Conservation (phyloP, 2,329 filamentous ascomycete species). For the Neopestalotiopsis rosae region DNA sequence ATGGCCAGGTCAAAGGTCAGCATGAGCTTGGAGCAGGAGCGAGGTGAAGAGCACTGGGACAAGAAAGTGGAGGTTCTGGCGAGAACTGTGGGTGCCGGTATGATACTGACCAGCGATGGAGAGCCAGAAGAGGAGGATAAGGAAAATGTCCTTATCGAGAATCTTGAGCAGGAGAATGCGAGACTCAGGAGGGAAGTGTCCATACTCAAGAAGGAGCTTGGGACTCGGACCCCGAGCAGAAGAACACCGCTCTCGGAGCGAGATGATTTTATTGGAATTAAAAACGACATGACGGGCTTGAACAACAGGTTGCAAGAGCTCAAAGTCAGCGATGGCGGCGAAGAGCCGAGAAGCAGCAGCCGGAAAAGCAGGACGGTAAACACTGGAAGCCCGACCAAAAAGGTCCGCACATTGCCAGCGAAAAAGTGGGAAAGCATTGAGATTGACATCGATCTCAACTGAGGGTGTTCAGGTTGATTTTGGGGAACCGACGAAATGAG, state of each 20-base stretch:
- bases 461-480: constrained; percentile 19
- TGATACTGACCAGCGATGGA: constrained; percentile 44
- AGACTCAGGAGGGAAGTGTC: constrained; percentile 68
- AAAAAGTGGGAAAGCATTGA: constrained; percentile 52
- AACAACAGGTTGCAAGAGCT: constrained; percentile 57
- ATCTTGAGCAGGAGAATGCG: constrained; percentile 75
- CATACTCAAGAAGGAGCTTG: constrained; percentile 69
- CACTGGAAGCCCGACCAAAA: constrained; percentile 54
- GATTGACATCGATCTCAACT: constrained; percentile 47
- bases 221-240: constrained; percentile 67
- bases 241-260: constrained; percentile 60
- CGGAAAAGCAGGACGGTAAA: constrained; percentile 31
- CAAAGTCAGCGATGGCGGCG: constrained; percentile 41
- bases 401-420: constrained; percentile 53
- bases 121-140: constrained; percentile 58
- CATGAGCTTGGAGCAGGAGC: constrained; percentile 79
- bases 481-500: not conserved
- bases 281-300: constrained; percentile 40
- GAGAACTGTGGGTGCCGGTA: constrained; percentile 55
- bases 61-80: constrained; percentile 81
- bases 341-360: constrained; percentile 20
- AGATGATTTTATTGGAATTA: constrained; percentile 47
- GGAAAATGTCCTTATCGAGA: constrained; percentile 66
- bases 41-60: constrained; percentile 84
- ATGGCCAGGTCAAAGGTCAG: constrained; percentile 81